A percentile compares a stretch with the other conserved stretches of the same genome.
phyloP scores from a whole-genome alignment of 164 flowering plant genomes.

The Nymphaea colorata region DNA sequence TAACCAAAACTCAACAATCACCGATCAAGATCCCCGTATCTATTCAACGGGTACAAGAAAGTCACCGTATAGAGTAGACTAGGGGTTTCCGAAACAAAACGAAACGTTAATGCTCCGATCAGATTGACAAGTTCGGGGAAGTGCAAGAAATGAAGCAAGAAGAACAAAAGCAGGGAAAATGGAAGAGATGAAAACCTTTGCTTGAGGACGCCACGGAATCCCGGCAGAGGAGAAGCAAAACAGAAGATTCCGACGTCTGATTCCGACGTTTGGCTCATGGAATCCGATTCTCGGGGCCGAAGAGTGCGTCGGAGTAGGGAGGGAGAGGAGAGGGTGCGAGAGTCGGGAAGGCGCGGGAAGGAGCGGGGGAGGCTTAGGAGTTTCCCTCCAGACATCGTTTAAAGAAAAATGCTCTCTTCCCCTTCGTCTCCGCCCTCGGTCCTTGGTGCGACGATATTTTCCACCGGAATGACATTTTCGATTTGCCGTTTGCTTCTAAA shows the following conservation, averaged over 20 bases:
- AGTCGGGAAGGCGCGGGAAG: slow-evolving; percentile 24
- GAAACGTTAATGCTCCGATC: no score
- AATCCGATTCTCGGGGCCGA: slow-evolving; percentile 12
- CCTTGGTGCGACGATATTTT: no score
- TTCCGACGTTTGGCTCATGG: slow-evolving; percentile 38
- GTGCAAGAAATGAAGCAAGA: no score
- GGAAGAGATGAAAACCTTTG: slow-evolving; percentile 40
- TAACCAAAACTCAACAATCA: no score
- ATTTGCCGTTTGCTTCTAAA: no score
- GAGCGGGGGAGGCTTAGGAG: not conserved
- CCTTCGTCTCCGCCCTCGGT: no score
- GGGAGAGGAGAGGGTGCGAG: slow-evolving; percentile 23
- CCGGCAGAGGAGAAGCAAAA: slow-evolving; percentile 69
- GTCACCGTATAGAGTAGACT: no score
- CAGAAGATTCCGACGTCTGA: slow-evolving; percentile 73
- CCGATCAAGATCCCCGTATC: no score
- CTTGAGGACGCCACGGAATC: slow-evolving; percentile 80
- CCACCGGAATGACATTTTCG: no score
- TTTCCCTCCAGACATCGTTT: slow-evolving; percentile 2
- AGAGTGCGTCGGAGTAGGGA: slow-evolving; percentile 8
- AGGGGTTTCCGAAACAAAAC: no score
- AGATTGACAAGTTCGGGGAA: no score
- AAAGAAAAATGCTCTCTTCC: not conserved
- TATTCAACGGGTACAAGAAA: no score
- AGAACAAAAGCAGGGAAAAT: not conserved